A percentile compares a stretch with the other conserved stretches of the same genome.
Evolutionary conservation across 441 rosid species (phyloP).

Genomic region (Bocquillonia castaneifolia): DNA sequence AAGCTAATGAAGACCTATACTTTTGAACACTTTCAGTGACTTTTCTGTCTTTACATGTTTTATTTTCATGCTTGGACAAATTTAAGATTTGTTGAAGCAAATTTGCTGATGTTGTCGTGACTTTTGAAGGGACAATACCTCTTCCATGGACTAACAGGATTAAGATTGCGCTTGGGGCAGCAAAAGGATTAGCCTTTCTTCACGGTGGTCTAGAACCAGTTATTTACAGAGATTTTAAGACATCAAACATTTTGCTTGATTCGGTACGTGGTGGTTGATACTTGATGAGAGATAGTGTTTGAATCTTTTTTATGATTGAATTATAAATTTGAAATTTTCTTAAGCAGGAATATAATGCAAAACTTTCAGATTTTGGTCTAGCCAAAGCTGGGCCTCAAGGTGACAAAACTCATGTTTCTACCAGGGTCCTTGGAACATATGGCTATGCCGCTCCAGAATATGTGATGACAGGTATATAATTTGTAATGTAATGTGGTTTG

Average conservation of each 20-base stretch:
- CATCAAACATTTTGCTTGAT: slow-evolving; percentile 90
- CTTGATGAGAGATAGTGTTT: slow-evolving; percentile 5
- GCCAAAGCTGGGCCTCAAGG: slow-evolving; percentile 98
- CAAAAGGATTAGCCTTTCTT: slow-evolving; percentile 90
- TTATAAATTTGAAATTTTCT: neutral
- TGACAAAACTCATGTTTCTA: slow-evolving; percentile 96
- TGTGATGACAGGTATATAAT: slow-evolving; percentile 73
- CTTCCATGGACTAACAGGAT: slow-evolving; percentile 64
- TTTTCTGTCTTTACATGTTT: slow-evolving; percentile 1
- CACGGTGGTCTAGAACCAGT: slow-evolving; percentile 79
- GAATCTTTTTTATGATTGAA: neutral
- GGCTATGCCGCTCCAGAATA: slow-evolving; percentile 99
- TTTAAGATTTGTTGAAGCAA: slow-evolving; percentile 7
- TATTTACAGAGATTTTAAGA: slow-evolving; percentile 94
- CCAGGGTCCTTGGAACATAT: slow-evolving; percentile 91
- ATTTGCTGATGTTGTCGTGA: slow-evolving; percentile 28
- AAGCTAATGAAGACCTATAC: slow-evolving; percentile 10
- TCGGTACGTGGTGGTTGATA: slow-evolving; percentile 38
- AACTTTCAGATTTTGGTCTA: slow-evolving; percentile 94
- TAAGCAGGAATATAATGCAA: slow-evolving; percentile 71
- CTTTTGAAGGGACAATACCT: slow-evolving; percentile 51
- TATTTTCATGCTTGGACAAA: slow-evolving; percentile 6
- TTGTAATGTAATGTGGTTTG: slow-evolving; percentile 12
- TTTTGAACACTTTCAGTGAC: neutral
- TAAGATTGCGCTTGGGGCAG: slow-evolving; percentile 91